These are phyloP conservation scores for Ogataea trehalophila DNA, from an alignment of 805 yeast genomes.

Conservation along the genomic window DNA sequence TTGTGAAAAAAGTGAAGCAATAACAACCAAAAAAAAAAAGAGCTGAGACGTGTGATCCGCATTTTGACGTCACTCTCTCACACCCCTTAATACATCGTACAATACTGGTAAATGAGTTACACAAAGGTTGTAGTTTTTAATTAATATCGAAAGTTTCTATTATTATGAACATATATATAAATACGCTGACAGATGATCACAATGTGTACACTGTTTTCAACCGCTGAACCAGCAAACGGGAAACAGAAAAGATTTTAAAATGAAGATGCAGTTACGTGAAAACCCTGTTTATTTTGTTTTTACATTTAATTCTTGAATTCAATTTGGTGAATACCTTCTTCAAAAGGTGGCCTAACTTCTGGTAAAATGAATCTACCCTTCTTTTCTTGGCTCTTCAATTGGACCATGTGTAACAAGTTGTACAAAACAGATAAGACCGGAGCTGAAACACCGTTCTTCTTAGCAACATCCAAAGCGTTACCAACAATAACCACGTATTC, in stretches of 20 bases:
- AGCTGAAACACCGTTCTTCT: conserved; percentile 27
- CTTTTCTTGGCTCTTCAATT: conserved; percentile 29
- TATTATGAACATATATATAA: no score
- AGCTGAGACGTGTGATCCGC: no score
- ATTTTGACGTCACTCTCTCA: no score
- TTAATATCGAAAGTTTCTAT: no score
- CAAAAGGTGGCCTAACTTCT: conserved; percentile 25
- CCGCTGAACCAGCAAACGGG: not conserved
- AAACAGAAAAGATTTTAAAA: not conserved
- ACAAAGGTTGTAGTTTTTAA: no score
- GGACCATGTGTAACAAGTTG: conserved; percentile 27
- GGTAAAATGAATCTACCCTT: conserved; percentile 27
- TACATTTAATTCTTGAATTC: conserved; percentile 4
- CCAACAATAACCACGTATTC: conserved; percentile 43
- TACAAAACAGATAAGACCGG: conserved; percentile 26
- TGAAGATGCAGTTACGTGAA: no score
- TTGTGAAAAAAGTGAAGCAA: no score
- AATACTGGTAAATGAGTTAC: no score
- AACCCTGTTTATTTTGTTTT: not conserved
- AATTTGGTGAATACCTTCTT: conserved; percentile 18
- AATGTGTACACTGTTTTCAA: no score
- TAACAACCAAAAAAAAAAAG: no score
- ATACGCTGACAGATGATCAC: no score
- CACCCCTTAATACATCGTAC: no score
- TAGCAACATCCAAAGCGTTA: conserved; percentile 32